phyloP scores from a whole-genome alignment of 129 eudicot species.

The Flaveria linearis region DNA sequence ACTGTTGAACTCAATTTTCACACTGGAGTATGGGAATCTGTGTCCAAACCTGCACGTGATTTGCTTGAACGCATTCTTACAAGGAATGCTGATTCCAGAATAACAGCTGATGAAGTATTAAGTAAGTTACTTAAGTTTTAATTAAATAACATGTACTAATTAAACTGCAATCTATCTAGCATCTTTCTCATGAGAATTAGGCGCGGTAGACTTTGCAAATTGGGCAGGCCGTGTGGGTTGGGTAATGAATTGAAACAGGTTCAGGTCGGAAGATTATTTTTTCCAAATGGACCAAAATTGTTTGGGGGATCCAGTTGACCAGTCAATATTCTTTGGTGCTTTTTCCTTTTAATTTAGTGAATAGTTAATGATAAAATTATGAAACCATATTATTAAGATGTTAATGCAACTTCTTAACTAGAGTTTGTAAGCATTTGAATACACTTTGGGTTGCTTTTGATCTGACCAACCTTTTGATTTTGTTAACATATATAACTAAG shows the following conservation, averaged over 20 bases:
- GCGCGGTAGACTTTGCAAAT: background rate
- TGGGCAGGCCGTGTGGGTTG: background rate
- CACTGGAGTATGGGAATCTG: conserved; percentile 71
- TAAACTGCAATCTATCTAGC: background rate
- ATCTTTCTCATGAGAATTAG: background rate
- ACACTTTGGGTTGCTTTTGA: background rate
- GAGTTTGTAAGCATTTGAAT: background rate
- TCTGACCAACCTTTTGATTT: background rate
- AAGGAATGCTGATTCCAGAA: conserved; percentile 65
- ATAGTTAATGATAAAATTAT: background rate
- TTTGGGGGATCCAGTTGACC: background rate
- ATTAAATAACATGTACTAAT: background rate
- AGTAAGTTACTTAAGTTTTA: conserved; percentile 48
- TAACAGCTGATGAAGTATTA: conserved; percentile 83
- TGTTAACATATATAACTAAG: background rate
- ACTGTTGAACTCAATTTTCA: conserved; percentile 63
- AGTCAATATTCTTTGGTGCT: background rate
- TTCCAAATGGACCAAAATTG: background rate
- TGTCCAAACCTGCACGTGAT: conserved; percentile 95
- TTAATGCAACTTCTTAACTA: background rate
- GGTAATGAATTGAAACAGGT: background rate
- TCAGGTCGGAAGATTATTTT: background rate
- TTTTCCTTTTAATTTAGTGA: background rate
- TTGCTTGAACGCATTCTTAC: conserved; percentile 81
- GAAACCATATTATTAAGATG: background rate